phyloP scores from a whole-genome alignment of 108 stramenopile genomes.

The Bacterosira constricta region DNA sequence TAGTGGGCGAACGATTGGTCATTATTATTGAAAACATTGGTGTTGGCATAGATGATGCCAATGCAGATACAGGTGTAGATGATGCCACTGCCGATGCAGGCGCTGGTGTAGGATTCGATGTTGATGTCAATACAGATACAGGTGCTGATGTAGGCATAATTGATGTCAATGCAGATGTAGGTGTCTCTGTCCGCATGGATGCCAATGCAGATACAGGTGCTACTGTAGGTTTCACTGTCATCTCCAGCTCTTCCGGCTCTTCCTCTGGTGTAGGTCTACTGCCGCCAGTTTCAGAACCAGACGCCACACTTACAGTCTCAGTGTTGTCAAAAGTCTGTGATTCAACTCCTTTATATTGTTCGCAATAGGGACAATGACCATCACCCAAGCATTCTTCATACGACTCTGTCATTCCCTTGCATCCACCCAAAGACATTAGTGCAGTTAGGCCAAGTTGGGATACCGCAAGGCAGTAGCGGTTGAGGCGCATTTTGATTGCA shows the following conservation, averaged over 20 bases:
- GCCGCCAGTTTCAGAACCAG: too few relatives aligned
- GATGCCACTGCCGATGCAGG: not conserved
- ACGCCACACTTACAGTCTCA: not conserved
- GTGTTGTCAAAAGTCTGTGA: not conserved
- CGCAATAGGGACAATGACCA: slow-evolving; percentile 42
- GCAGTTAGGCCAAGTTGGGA: slow-evolving; percentile 18
- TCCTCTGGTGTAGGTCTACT: not conserved
- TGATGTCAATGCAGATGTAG: not conserved
- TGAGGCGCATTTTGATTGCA: slow-evolving; percentile 50
- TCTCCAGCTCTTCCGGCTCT: not conserved
- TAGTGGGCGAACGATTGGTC: not conserved
- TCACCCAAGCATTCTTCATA: slow-evolving; percentile 41
- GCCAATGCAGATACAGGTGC: not conserved
- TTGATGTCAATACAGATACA: too few relatives aligned
- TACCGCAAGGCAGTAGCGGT: slow-evolving; percentile 47
- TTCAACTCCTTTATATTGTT: not conserved
- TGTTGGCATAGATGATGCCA: not conserved
- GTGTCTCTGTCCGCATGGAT: not conserved
- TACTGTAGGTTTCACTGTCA: not conserved
- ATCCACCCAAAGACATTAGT: slow-evolving; percentile 40
- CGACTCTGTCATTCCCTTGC: slow-evolving; percentile 38
- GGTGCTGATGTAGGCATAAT: slow-evolving; percentile 5
- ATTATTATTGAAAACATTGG: not conserved
- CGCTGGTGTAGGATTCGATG: slow-evolving; percentile 7
- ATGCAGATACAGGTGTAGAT: not conserved